Base-by-base conservation (phyloP, 2,329 filamentous ascomycete genomes). In the Aspergillus puulaauensis region DNA sequence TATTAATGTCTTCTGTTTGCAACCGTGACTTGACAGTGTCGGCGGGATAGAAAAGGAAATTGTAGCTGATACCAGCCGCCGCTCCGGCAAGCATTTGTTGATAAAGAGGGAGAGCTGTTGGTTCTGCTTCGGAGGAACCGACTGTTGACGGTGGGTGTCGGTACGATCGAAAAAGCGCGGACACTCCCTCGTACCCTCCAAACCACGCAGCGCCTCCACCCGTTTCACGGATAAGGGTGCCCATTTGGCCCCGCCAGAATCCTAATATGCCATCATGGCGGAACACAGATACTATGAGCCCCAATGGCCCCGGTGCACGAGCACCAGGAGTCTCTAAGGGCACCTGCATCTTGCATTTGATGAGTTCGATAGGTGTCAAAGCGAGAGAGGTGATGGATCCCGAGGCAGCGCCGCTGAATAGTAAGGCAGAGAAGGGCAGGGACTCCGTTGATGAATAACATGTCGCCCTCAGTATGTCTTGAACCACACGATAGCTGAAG, bases 281-380 rank as follows among this genome's bases (percentile, higher is more conserved):
- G 70, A 91, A 96, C 8, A 98, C 86, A 27, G 92, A 86, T 24
- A 83, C 81, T 44, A 98, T 89, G 43, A 97, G 86, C 5, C 84
- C 77, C 12, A 90, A 70, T 0, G 92, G 88, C 1, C 84, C 83
- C 5, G 90, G 82, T 3, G 82, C 76, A 12, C 78, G 79, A 12
- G 62, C 52, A 11, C 62, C 66, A 3, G 73, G 73, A 2, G 68
- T 69, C 23, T 71, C 72, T 4, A 77, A 56, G 15, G 83, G 91
- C 1, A 93, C 93, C 74, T 99, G 95, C 78, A 99, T 96, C 77
- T 95, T 96, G 83, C 95, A 99, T 78, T 99, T 99, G 72, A 99
- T 90, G 52, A 99, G 85, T 77, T 99, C 95, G 64, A 99, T 91
- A 0, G 95, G 95, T 0, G 95, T 99, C 61, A 99, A 85, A 33